Conservation (phyloP, 2,329 filamentous ascomycete species). For the Venturia oleaginea region DNA sequence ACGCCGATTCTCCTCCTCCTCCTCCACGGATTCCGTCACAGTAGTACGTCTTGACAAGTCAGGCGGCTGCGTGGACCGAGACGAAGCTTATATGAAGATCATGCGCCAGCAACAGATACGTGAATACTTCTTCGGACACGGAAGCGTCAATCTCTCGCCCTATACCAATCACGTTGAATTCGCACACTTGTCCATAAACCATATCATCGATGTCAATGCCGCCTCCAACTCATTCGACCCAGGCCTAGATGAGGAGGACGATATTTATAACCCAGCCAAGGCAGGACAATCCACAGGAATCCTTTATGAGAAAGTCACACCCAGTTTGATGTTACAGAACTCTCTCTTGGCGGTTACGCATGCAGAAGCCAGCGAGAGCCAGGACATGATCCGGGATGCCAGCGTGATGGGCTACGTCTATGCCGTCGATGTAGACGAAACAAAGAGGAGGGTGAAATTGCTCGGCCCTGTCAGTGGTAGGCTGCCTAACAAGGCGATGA, state of each 20-base stretch:
- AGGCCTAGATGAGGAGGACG: constrained; percentile 37
- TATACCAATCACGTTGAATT: constrained; percentile 81
- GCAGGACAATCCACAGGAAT: constrained; percentile 23
- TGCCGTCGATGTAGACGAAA: constrained; percentile 82
- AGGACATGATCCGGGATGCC: constrained; percentile 66
- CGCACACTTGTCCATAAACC: constrained; percentile 63
- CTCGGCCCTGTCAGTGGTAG: constrained; percentile 76
- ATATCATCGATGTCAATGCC: constrained; percentile 42
- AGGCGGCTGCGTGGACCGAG: constrained; percentile 71
- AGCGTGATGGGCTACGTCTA: constrained; percentile 90
- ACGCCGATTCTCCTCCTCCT: constrained; percentile 50
- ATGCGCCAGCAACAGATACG: constrained; percentile 68
- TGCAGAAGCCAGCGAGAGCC: constrained; percentile 58
- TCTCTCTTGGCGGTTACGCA: constrained; percentile 79
- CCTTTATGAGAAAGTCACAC: constrained; percentile 54
- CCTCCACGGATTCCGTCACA: constrained; percentile 57
- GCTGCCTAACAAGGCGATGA: constrained; percentile 67
- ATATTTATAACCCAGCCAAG: constrained; percentile 27
- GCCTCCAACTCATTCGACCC: constrained; percentile 25
- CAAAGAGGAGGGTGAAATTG: constrained; percentile 69
- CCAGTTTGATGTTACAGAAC: constrained; percentile 63
- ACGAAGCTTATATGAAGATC: constrained; percentile 64
- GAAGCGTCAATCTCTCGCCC: constrained; percentile 67
- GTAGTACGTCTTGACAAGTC: constrained; percentile 77
- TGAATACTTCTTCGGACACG: constrained; percentile 89